Base-by-base conservation (phyloP, 2,329 filamentous ascomycete species). In the Neonectria neomacrospora region DNA sequence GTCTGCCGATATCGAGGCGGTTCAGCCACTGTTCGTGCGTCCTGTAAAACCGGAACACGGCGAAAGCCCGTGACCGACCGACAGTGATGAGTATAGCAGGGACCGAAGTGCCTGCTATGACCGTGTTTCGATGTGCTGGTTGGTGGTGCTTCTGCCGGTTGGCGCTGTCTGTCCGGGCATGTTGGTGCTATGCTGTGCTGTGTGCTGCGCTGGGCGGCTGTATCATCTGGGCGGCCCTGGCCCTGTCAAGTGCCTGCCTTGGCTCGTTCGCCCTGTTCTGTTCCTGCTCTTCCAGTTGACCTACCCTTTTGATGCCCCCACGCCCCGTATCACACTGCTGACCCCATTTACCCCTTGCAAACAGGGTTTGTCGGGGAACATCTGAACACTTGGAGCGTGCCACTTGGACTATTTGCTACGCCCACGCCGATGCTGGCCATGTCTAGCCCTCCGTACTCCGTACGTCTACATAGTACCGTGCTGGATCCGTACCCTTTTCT, bases 341-440 rank as follows among this genome's bases (percentile, higher is more conserved):
- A 50, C 64, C 48, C 62, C 54, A 66, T 62, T 61, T 63, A 60
- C 54, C 67, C 67, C 61, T 51, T 68, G 54, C 59, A 50, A 65
- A 54, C 68, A 64, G 67, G 69, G 65, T 67, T 70, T 71, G 69
- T 63, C 56, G 67, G 69, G 63, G 67, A 71, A 70, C 67, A 63
- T 54, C 47, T 64, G 52, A 30, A 42, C 53, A 61, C 54, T 58
- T 44, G 42, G 54, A 51, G 50, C 48, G 50, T 59, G 55, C 60
- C 47, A 63, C 60, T 54, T 63, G 50, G 60, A 53, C 42, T 41
- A 54, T 22, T 34, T 53, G 9, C 41, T 63, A 54, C 32, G 37
- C 22, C 18, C 42, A 63, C 61, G 55, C 61, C n/a, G 55, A 16
- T 16, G 55, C 54, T 51, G 42, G n/a, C 47, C 23, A 26, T 26